Evolutionary conservation across 805 yeast species (phyloP).

Genomic region (Torulaspora indica): DNA sequence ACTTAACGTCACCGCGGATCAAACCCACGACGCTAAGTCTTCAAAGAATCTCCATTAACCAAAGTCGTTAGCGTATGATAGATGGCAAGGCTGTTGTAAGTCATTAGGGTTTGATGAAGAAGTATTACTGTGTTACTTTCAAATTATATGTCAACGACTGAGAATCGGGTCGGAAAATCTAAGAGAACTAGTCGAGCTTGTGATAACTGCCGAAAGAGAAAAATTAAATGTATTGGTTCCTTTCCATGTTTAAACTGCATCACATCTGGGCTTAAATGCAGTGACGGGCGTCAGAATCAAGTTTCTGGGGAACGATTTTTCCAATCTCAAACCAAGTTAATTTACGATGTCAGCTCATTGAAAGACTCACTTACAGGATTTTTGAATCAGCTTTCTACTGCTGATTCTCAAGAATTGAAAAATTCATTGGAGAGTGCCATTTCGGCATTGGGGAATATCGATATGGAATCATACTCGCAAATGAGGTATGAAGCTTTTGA

Average conservation of each 20-base stretch:
- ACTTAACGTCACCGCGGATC: not conserved
- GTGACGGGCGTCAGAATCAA: not conserved
- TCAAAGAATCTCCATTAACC: not conserved
- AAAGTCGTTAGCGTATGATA: not conserved
- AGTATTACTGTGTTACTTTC: not conserved
- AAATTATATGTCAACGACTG: not conserved
- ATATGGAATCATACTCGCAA: constrained; percentile 9
- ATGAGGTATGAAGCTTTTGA: constrained; percentile 2
- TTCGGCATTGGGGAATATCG: constrained; percentile 5
- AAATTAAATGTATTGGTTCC: constrained; percentile 54
- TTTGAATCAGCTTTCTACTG: not conserved
- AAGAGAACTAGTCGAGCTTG: constrained; percentile 42
- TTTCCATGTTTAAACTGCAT: constrained; percentile 48
- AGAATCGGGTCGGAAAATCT: not conserved
- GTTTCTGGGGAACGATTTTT: not conserved
- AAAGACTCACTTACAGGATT: not conserved
- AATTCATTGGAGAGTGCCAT: constrained; percentile 4
- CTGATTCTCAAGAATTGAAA: constrained; percentile 1
- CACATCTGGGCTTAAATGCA: constrained; percentile 13
- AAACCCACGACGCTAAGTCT: not conserved
- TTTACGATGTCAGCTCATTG: not conserved
- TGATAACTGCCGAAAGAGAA: constrained; percentile 50
- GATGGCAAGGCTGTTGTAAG: not conserved
- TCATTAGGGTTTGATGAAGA: not conserved
- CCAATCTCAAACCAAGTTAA: constrained; percentile 6